These are phyloP conservation scores for Globisporangium mamillatum DNA, from an alignment of 352 stramenopile genomes.

Conservation along the genomic window DNA sequence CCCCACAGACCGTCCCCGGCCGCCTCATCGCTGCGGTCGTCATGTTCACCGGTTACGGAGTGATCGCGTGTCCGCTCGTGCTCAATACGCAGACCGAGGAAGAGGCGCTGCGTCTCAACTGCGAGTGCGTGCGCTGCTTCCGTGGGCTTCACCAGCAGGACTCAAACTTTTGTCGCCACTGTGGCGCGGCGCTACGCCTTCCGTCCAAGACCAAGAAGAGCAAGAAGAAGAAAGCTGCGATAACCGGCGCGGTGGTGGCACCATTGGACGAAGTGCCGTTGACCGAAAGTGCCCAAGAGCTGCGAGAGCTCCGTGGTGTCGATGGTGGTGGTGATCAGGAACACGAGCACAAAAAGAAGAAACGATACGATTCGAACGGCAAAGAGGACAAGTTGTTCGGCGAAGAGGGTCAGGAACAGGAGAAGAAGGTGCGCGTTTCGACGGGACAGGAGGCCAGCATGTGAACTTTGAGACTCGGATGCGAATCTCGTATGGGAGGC, in stretches of 20 bases:
- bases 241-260: not conserved
- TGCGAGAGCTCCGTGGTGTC: not conserved
- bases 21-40: slow-evolving; percentile 48
- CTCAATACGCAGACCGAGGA: slow-evolving; percentile 35
- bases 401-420: not conserved
- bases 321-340: not conserved
- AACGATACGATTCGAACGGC: not conserved
- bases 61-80: slow-evolving; percentile 50
- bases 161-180: slow-evolving; percentile 47
- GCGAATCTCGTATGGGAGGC: not conserved
- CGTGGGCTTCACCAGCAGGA: slow-evolving; percentile 47
- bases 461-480: not conserved
- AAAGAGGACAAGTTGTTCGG: slow-evolving; percentile 1
- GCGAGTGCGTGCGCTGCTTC: slow-evolving; percentile 39
- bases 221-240: slow-evolving; percentile 22
- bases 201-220: slow-evolving; percentile 24
- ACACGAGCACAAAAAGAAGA: not conserved
- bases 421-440: not conserved
- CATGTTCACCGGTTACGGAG: slow-evolving; percentile 51
- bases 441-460: slow-evolving; percentile 15
- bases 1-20: slow-evolving; percentile 39
- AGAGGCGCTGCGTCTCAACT: slow-evolving; percentile 36
- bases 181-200: slow-evolving; percentile 35
- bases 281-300: not conserved
- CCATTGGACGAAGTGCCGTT: slow-evolving; percentile 1